Evolutionary conservation across 176 grass and related monocot genomes (phyloP).

Genomic region (Oryza meridionalis): DNA sequence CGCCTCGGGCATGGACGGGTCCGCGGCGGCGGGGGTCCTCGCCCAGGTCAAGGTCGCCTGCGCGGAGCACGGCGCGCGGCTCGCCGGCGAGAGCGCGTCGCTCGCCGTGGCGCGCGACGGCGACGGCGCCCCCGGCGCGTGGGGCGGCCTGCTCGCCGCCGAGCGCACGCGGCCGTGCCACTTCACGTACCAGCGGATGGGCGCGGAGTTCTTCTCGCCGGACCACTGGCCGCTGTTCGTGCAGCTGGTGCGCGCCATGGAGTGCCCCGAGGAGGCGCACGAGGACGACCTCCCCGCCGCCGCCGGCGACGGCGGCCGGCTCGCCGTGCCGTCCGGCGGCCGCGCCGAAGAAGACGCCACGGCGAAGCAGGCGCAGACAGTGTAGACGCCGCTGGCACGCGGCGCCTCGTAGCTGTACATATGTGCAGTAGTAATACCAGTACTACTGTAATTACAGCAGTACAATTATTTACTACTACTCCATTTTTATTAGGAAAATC

Average conservation of each 20-base stretch:
- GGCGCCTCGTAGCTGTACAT: background rate
- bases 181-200: conserved; percentile 66
- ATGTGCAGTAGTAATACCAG: background rate
- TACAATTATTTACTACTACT: background rate
- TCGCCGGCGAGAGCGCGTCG: conserved; percentile 47
- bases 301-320: background rate
- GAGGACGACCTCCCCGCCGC: conserved; percentile 49
- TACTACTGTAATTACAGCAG: background rate
- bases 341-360: background rate
- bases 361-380: conserved; percentile 51
- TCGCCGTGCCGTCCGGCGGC: conserved; percentile 22
- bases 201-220: conserved; percentile 69
- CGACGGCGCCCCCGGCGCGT: background rate
- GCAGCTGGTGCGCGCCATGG: conserved; percentile 50
- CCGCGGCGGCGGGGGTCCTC: conserved; percentile 30
- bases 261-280: conserved; percentile 40
- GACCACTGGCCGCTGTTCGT: conserved; percentile 73
- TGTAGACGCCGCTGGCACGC: conserved; percentile 2
- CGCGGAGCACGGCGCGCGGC: conserved; percentile 34
- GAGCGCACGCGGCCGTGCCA: conserved; percentile 7
- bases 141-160: background rate
- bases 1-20: conserved; percentile 33
- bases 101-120: background rate
- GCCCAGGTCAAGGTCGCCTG: conserved; percentile 44
- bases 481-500: conserved; percentile 7